Evolutionary conservation across 306 rosid genomes (phyloP).

Genomic region (Carpinus fangiana): DNA sequence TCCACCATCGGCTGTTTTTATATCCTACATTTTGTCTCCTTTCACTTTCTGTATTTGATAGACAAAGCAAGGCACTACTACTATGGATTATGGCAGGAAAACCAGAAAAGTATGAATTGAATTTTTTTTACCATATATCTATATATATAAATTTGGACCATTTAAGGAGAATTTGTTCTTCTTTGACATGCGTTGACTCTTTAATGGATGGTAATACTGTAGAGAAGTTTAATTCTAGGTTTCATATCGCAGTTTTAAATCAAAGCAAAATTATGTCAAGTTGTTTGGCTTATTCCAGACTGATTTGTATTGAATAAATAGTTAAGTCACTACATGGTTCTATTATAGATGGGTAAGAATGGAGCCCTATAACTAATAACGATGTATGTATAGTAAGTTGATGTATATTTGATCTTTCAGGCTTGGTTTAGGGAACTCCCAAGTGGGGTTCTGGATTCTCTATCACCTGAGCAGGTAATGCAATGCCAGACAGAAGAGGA

Average conservation of each 20-base stretch:
- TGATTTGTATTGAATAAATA: neutral
- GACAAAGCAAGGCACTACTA: neutral
- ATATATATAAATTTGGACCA: neutral
- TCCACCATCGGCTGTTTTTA: neutral
- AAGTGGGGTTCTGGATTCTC: conserved; percentile 63
- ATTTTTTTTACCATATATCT: neutral
- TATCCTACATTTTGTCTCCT: neutral
- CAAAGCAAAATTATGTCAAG: neutral
- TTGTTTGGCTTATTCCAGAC: conserved; percentile 3
- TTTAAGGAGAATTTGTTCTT: neutral
- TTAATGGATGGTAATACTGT: too few species aligned
- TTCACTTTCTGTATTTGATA: neutral
- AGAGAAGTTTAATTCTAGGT: neutral
- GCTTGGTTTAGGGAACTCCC: conserved; percentile 98
- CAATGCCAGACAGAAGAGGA: conserved; percentile 78
- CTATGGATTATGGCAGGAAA: neutral
- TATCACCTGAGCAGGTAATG: conserved; percentile 75
- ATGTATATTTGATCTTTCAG: conserved; percentile 43
- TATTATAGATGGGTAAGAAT: neutral
- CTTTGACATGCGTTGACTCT: neutral
- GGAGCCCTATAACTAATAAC: neutral
- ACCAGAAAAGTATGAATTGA: neutral
- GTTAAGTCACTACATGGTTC: neutral
- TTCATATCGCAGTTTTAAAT: neutral
- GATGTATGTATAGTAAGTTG: conserved; percentile 15